Base-by-base conservation (phyloP, 345 rosid species). In the Hibiscus mutabilis region DNA sequence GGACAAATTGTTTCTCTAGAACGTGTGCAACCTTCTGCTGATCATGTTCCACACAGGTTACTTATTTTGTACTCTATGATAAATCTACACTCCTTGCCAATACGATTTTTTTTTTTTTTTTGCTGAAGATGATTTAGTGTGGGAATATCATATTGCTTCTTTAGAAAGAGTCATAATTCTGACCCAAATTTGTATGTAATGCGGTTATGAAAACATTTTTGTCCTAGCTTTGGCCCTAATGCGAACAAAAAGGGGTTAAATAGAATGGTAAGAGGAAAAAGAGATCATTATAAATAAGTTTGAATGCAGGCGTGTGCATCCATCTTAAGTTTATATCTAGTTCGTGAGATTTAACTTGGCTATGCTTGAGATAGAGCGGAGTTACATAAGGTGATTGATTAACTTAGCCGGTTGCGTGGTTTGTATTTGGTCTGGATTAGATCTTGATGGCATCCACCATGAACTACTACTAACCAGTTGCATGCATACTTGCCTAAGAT, bases 11-110 rank as follows among this genome's bases (percentile, higher is more conserved):
- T 91, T 82, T 87, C 93, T 52, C 67, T 94, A 79, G 97, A 94
- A 79, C 86, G 96, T 37, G 97, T 94, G 70, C 98, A 94, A 71
- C 97, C 96, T 73, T 94, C 98, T 58, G 86, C 92, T 2, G 98
- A 90, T 80, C 97, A 94, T 60, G 93, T 91, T 73, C 93, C 89
- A 64, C 98, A 91, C 89, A 94, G 97, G 98, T 94, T 75, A 18
- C 16, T 6, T 63, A 35, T 44, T 66, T 31, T 12, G 4, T 58
- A 16, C 19, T 16, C 15, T 5, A 4, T 42, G 16, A 24, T 37
- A 37, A 37, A 1, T 44, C 21, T 51, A 4, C 46, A 57, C 22
- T 66, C 68, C n/a, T 40, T 40, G n/a, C 46, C 14, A 42, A 42
- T 42, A 42, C 13, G 13, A 42, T 1, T 11, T 24, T 0, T 37